phyloP scores from a whole-genome alignment of 192 early-diverging fungal genomes.

The Chytriomyces sp. region DNA sequence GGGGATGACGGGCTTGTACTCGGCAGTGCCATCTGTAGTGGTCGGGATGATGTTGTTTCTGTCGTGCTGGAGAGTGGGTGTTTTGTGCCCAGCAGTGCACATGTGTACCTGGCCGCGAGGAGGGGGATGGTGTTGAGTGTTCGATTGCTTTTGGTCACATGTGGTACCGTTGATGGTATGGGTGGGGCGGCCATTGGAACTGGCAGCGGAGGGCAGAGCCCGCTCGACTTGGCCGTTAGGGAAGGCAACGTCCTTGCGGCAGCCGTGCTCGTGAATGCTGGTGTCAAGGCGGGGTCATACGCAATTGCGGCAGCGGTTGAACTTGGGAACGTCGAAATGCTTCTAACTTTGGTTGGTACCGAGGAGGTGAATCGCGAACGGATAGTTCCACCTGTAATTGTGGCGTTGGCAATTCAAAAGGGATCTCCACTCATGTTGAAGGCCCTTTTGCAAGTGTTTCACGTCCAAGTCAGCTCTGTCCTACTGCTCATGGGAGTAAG shows the following conservation, averaged over 20 bases:
- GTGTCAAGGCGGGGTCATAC: constrained; percentile 6
- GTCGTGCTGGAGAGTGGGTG: background rate
- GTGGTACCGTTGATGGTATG: background rate
- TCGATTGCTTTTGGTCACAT: background rate
- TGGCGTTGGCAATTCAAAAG: constrained; percentile 15
- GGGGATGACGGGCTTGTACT: background rate
- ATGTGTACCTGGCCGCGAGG: constrained; percentile 22
- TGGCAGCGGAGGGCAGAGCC: background rate
- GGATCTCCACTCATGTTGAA: constrained; percentile 8
- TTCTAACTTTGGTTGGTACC: background rate
- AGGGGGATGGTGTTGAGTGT: background rate
- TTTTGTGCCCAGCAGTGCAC: background rate
- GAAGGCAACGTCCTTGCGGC: constrained; percentile 9
- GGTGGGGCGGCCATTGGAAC: background rate
- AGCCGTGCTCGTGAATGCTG: background rate
- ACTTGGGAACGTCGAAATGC: constrained; percentile 1
- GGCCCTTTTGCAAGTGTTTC: background rate
- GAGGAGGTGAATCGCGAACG: background rate
- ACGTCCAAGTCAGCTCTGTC: background rate
- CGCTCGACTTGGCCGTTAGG: constrained; percentile 18
- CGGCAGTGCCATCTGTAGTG: constrained; percentile 15
- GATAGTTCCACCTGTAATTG: constrained; percentile 10
- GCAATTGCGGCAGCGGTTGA: constrained; percentile 21
- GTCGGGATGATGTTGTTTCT: constrained; percentile 4
- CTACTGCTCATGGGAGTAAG: constrained; percentile 22